Evolutionary conservation across 306 rosid species (phyloP).

Genomic region (Citrullus mucosospermus): DNA sequence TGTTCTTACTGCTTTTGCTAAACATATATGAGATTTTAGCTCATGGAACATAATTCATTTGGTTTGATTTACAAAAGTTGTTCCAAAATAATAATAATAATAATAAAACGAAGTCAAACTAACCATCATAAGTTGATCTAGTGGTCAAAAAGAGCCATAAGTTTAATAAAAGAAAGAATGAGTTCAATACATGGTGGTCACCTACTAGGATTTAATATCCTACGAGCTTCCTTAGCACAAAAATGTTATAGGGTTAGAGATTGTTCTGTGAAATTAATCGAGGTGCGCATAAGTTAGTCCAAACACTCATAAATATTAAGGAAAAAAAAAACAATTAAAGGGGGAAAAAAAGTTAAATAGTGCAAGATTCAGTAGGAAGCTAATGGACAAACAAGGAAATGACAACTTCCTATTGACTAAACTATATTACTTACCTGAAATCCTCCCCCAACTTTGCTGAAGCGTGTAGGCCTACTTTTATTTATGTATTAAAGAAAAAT

Average conservation of each 20-base stretch:
- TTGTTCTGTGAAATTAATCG: too few species aligned
- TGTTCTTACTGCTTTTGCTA: background rate
- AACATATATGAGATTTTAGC: background rate
- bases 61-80: background rate
- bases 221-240: too few species aligned
- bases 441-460: background rate
- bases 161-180: too few species aligned
- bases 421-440: background rate
- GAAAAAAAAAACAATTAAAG: background rate
- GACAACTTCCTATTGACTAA: slow-evolving; percentile 8
- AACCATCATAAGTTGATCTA: too few species aligned
- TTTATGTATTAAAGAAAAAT: background rate
- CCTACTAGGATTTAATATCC: too few species aligned
- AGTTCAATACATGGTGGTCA: too few species aligned
- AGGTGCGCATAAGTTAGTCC: too few species aligned
- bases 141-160: too few species aligned
- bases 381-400: background rate
- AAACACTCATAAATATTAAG: too few species aligned
- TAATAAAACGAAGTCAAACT: too few species aligned
- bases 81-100: background rate
- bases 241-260: too few species aligned
- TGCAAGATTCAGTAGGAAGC: background rate
- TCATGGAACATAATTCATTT: background rate
- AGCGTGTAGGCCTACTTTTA: background rate
- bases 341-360: background rate